Evolutionary conservation across 2,329 filamentous ascomycete genomes (phyloP).

Genomic region (Fusarium tanahbumbuense): DNA sequence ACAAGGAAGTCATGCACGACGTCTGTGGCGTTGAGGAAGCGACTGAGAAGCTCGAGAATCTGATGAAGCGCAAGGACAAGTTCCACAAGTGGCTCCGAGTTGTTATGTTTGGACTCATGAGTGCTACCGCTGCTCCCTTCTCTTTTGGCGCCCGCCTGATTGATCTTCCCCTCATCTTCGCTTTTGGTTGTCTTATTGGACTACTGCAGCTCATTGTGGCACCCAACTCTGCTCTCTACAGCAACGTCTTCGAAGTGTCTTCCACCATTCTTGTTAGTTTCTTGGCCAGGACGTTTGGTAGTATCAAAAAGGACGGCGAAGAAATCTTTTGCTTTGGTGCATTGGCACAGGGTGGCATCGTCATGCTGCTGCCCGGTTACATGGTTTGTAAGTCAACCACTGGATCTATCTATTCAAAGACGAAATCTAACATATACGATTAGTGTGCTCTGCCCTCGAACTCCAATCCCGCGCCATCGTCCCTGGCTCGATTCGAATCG

Average conservation of each 20-base stretch:
- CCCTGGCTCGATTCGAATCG: slow-evolving; percentile 77
- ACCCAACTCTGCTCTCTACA: slow-evolving; percentile 74
- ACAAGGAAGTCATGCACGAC: slow-evolving; percentile 74
- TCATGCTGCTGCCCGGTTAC: slow-evolving; percentile 74
- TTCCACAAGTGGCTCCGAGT: slow-evolving; percentile 66
- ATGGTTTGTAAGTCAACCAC: slow-evolving; percentile 60
- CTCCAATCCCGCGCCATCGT: slow-evolving; percentile 76
- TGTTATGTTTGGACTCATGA: slow-evolving; percentile 77
- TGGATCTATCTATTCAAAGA: not conserved
- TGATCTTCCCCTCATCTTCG: slow-evolving; percentile 77
- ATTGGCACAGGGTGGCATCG: slow-evolving; percentile 72
- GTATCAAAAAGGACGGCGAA: slow-evolving; percentile 57
- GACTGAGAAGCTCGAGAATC: slow-evolving; percentile 61
- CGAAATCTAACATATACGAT: not conserved
- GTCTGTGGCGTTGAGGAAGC: slow-evolving; percentile 69
- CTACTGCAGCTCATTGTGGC: slow-evolving; percentile 76
- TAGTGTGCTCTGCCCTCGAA: slow-evolving; percentile 65
- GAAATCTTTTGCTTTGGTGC: slow-evolving; percentile 73
- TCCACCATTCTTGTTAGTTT: slow-evolving; percentile 72
- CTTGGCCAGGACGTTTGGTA: slow-evolving; percentile 71
- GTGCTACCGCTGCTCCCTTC: slow-evolving; percentile 77
- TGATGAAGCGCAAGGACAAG: slow-evolving; percentile 67
- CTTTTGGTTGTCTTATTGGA: slow-evolving; percentile 77
- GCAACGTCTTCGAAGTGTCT: slow-evolving; percentile 73
- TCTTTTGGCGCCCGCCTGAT: slow-evolving; percentile 78